Evolutionary conservation across 2,329 filamentous ascomycete genomes (phyloP), one percentile per base, ranked within the genome.

Genomic region (Talaromyces sp.): DNA sequence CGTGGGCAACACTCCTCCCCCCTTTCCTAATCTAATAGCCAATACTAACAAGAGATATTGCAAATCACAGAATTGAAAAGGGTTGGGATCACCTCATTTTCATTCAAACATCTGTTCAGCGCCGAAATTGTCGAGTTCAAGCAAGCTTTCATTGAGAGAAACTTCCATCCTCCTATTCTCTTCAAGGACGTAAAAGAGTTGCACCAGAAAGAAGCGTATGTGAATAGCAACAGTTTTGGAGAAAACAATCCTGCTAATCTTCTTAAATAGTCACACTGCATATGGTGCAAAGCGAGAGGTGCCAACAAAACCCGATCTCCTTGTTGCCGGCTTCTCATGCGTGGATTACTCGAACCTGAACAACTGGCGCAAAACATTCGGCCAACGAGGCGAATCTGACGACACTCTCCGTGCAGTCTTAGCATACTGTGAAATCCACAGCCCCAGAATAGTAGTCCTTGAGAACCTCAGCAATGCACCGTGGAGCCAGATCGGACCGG

Each of bases 251-350:
- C 5, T 31, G 29, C 27, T 59, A 41, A 59, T 8, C 0, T 19
- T 14, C 57, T 24, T 29, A 26, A 21, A 41, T 64, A 86, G 84
- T 1, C 85, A 82, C 21, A 92, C 88, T 1, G 87, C 87, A 1
- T 88, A 88, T 67, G 89, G 89, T 3, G 81, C 82, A 8, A 74
- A 80, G 54, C 78, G 78, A 4, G 57, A 71, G 1, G 83, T 91
- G 1, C 88, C 88, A 0, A 72, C 71, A 0, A 68, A 81, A 11
- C 72, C 85, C 1, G 87, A 92, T 63, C 69, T 93, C 0, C 74
- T 93, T 1, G 77, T 92, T 51, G 87, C 87, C 7, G 90, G 90
- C 0, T 90, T 88, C 48, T 87, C 88, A 0, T 94, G 90, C 65
- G 88, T 90, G 2, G 89, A 92, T 66, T 90, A 88, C 64, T 92